Conservation (phyloP, 176 grass and related monocot species). For the Cenchrus purpureus region DNA sequence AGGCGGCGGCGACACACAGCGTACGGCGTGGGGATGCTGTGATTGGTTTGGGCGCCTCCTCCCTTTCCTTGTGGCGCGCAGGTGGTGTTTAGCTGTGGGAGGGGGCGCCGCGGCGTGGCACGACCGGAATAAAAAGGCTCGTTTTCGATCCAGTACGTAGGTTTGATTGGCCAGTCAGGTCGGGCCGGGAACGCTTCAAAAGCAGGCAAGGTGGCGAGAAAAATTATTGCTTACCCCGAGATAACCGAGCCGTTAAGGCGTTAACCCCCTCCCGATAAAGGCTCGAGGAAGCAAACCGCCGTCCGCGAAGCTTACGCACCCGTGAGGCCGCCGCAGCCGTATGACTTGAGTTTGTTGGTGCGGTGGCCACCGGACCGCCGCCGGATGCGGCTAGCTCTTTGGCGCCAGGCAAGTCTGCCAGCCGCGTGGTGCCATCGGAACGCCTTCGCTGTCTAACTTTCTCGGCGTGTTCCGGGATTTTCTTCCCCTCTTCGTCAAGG, state of each 20-base stretch:
- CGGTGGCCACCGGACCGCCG: neutral
- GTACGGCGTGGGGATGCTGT: conserved; percentile 4
- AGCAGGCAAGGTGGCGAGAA: neutral
- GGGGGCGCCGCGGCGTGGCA: conserved; percentile 13
- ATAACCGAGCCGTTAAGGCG: conserved; percentile 35
- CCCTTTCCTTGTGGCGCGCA: neutral
- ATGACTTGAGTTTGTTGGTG: no score
- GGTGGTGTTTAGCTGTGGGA: neutral
- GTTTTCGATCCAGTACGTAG: conserved; percentile 4
- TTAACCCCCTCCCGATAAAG: conserved; percentile 34
- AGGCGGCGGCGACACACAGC: neutral
- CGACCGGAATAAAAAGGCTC: conserved; percentile 28
- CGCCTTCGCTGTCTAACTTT: conserved; percentile 7
- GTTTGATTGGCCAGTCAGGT: neutral
- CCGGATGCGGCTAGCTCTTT: conserved; percentile 19
- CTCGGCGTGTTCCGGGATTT: neutral
- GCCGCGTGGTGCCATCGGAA: conserved; percentile 21
- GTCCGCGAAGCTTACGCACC: neutral
- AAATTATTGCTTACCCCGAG: neutral
- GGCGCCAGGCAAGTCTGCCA: neutral
- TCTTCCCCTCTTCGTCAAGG: neutral
- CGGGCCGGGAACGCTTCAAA: conserved; percentile 12
- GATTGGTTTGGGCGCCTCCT: neutral
- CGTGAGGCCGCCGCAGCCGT: neutral
- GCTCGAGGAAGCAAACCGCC: neutral